phyloP scores from a whole-genome alignment of 2,329 filamentous ascomycete genomes.

The Sporothrix pseudoabietina region DNA sequence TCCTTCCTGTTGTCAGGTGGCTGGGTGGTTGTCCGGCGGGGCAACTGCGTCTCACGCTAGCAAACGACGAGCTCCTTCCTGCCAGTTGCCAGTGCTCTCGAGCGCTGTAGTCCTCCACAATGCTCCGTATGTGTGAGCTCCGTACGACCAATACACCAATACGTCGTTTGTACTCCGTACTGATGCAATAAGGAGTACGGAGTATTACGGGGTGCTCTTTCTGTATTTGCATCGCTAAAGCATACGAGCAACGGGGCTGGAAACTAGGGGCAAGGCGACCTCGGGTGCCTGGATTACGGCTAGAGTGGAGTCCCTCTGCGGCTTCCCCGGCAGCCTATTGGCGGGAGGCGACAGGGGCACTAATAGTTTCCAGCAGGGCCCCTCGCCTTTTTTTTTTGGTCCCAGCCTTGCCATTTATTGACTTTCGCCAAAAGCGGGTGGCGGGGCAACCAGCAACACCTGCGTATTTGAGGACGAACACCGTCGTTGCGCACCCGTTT shows the following conservation, averaged over 20 bases:
- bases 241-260: not conserved
- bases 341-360: not conserved
- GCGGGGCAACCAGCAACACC: conserved; percentile 34
- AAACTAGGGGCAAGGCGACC: not conserved
- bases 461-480: conserved; percentile 31
- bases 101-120: not conserved
- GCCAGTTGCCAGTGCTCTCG: not conserved
- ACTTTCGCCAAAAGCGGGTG: conserved; percentile 34
- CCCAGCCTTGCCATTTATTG: conserved; percentile 37
- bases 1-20: conserved; percentile 31
- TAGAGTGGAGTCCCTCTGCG: not conserved
- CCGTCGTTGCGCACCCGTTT: not conserved
- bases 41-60: conserved; percentile 10
- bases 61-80: not conserved
- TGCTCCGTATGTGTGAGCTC: no score
- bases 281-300: not conserved
- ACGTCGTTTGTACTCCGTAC: not conserved
- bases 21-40: conserved; percentile 32
- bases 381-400: not conserved
- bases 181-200: no score
- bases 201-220: no score
- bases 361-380: not conserved
- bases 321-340: conserved; percentile 16
- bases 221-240: no score
- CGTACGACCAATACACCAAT: not conserved